Evolutionary conservation across 2,329 filamentous ascomycete genomes (phyloP).

Genomic region (Trichoderma pleuroti): DNA sequence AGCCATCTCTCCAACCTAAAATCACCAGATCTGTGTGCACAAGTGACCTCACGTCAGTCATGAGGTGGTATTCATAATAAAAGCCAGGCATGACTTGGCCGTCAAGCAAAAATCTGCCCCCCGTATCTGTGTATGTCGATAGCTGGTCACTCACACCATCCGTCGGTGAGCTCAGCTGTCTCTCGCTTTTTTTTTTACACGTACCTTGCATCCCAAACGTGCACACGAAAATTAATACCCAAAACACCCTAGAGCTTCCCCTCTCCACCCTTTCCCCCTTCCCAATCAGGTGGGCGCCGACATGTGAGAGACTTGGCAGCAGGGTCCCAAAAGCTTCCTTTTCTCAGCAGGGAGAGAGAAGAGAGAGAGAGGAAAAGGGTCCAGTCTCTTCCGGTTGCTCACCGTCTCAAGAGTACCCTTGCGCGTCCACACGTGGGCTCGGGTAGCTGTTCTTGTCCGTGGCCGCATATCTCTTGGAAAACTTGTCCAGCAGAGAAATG

Average conservation of each 20-base stretch:
- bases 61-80: not conserved
- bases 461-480: constrained; percentile 34
- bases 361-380: not conserved
- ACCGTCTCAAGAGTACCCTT: constrained; percentile 17
- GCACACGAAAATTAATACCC: constrained; percentile 1
- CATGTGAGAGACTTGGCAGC: not conserved
- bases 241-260: constrained; percentile 5
- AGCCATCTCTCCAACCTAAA: not conserved
- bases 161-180: not conserved
- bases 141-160: not conserved
- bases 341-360: not conserved
- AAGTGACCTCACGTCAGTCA: not conserved
- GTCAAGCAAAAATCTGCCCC: not conserved
- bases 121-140: no score
- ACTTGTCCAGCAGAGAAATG: constrained; percentile 29
- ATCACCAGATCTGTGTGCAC: not conserved
- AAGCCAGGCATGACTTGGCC: not conserved
- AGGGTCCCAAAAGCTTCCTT: not conserved
- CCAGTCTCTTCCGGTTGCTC: not conserved
- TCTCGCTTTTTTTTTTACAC: not conserved
- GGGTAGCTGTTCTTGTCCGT: constrained; percentile 31
- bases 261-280: not conserved
- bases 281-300: not conserved
- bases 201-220: constrained; percentile 1
- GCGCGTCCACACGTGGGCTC: constrained; percentile 24